Conservation (phyloP, 352 stramenopile species). For the Globisporangium perplexum region DNA sequence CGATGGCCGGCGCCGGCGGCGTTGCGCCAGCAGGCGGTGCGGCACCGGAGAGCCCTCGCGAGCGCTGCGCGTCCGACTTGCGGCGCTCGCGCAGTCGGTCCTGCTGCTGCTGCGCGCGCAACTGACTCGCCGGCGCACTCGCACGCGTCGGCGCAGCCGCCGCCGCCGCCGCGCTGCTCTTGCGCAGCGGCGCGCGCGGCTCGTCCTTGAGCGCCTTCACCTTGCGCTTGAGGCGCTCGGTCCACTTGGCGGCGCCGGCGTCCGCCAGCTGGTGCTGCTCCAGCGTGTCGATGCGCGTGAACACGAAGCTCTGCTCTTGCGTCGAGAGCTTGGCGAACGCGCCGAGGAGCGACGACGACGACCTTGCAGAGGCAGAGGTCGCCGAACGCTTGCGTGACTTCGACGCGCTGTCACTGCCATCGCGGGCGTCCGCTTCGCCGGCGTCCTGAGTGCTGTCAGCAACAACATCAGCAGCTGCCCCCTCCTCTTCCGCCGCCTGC, state of each 20-base stretch:
- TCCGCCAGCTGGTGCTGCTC: slow-evolving; percentile 35
- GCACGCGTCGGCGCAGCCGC: too few relatives aligned
- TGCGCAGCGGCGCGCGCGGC: slow-evolving; percentile 21
- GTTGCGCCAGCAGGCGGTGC: neutral
- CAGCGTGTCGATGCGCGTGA: slow-evolving; percentile 83
- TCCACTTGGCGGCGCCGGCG: slow-evolving; percentile 46
- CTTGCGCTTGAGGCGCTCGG: slow-evolving; percentile 61
- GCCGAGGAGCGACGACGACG: slow-evolving; percentile 26
- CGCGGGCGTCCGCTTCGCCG: neutral
- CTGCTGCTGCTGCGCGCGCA: slow-evolving; percentile 50
- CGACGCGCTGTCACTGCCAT: neutral
- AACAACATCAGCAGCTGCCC: neutral
- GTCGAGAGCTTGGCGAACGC: slow-evolving; percentile 65
- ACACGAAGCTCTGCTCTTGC: slow-evolving; percentile 65
- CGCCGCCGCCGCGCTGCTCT: slow-evolving; percentile 7
- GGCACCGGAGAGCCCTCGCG: slow-evolving; percentile 29
- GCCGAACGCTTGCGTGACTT: neutral
- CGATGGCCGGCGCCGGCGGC: slow-evolving; percentile 12
- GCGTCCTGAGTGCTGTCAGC: neutral
- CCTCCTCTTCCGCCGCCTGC: too few relatives aligned
- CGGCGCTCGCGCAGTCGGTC: slow-evolving; percentile 40
- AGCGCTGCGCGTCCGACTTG: slow-evolving; percentile 45
- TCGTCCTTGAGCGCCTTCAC: slow-evolving; percentile 54
- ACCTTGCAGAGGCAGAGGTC: neutral
- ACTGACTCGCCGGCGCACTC: slow-evolving; percentile 11